phyloP scores from a whole-genome alignment of 169 alveolate species.

The Theileria parva region DNA sequence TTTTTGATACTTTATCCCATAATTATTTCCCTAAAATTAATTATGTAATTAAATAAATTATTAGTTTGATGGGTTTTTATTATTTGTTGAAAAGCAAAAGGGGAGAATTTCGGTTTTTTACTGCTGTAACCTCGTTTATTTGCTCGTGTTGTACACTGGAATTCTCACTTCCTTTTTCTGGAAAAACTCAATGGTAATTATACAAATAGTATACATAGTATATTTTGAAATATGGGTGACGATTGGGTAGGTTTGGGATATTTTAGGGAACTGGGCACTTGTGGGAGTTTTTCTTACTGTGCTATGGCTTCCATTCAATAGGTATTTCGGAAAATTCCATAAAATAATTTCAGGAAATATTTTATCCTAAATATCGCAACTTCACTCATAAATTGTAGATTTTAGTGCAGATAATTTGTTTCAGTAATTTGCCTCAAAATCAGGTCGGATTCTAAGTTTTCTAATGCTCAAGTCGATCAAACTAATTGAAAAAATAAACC shows the following conservation, averaged over 20 bases:
- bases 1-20: not conserved
- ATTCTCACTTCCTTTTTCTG: slow-evolving; percentile 4
- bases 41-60: not conserved
- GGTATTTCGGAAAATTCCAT: slow-evolving; percentile 10
- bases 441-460: slow-evolving; percentile 2
- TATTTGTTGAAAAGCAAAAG: not conserved
- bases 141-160: slow-evolving; percentile 4
- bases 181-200: slow-evolving; percentile 7
- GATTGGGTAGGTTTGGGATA: slow-evolving; percentile 43
- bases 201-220: not conserved
- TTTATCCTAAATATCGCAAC: slow-evolving; percentile 21
- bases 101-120: not conserved
- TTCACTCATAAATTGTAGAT: slow-evolving; percentile 25
- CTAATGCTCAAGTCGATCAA: not conserved
- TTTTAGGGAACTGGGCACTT: slow-evolving; percentile 50
- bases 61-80: not conserved
- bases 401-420: not conserved
- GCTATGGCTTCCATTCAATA: slow-evolving; percentile 26
- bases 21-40: not conserved
- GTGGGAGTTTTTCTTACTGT: slow-evolving; percentile 50
- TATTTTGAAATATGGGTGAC: not conserved
- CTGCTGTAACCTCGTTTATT: slow-evolving; percentile 5
- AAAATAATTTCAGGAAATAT: slow-evolving; percentile 9
- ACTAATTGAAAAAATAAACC: not conserved
- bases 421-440: slow-evolving; percentile 31